Evolutionary conservation across 2,329 filamentous ascomycete species (phyloP).

Genomic region (Aspergillus versicolor): DNA sequence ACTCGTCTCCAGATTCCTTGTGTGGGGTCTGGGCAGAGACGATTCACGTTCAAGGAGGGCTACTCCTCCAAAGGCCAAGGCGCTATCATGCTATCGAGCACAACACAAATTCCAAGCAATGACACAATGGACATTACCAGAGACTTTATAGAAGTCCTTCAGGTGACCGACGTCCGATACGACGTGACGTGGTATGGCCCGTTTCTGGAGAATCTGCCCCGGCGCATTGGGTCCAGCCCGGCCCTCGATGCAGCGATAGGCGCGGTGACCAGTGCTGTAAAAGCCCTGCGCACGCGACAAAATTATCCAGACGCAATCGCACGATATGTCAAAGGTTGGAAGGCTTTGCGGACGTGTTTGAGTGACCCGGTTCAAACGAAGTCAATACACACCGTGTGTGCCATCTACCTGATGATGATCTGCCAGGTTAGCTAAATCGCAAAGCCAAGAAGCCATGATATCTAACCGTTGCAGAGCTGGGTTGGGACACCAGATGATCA

Average conservation of each 20-base stretch:
- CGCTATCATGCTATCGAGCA: neutral
- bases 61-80: neutral
- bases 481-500: constrained; percentile 19
- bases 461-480: constrained; percentile 21
- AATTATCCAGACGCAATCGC: constrained; percentile 16
- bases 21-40: constrained; percentile 22
- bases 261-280: constrained; percentile 20
- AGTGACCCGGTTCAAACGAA: constrained; percentile 23
- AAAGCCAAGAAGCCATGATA: neutral
- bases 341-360: constrained; percentile 23
- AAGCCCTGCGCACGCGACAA: constrained; percentile 18
- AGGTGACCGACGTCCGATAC: constrained; percentile 24
- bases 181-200: constrained; percentile 25
- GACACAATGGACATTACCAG: constrained; percentile 5
- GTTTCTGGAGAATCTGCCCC: constrained; percentile 23
- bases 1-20: constrained; percentile 22
- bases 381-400: constrained; percentile 27
- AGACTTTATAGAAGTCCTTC: constrained; percentile 16
- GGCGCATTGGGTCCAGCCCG: constrained; percentile 21
- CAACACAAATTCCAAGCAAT: constrained; percentile 3
- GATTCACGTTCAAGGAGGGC: constrained; percentile 26
- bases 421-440: constrained; percentile 24
- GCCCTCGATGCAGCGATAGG: constrained; percentile 25
- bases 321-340: constrained; percentile 23
- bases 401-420: constrained; percentile 29